phyloP scores from a whole-genome alignment of 805 yeast genomes.

The Yarrowia osloensis region DNA sequence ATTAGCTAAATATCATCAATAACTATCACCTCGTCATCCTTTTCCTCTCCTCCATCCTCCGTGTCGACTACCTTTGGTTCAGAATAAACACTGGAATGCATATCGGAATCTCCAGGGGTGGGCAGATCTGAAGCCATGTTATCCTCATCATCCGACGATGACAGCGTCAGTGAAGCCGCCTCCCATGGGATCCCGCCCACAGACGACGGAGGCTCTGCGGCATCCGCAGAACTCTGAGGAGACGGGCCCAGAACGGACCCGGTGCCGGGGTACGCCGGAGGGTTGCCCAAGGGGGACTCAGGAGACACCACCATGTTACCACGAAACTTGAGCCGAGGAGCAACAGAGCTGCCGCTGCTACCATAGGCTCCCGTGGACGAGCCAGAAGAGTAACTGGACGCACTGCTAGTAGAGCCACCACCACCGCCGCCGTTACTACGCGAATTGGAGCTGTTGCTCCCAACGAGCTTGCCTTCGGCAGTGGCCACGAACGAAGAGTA shows the following conservation, averaged over 20 bases:
- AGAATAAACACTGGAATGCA: slow-evolving; percentile 24
- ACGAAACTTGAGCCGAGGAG: slow-evolving; percentile 27
- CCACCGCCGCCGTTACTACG: slow-evolving; percentile 28
- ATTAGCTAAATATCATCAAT: slow-evolving; percentile 25
- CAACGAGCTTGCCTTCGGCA: slow-evolving; percentile 11
- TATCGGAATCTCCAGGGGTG: slow-evolving; percentile 24
- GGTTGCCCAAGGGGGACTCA: slow-evolving; percentile 10
- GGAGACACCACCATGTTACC: slow-evolving; percentile 11
- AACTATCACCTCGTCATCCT: slow-evolving; percentile 11
- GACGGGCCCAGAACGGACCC: slow-evolving; percentile 24
- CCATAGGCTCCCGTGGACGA: slow-evolving; percentile 12
- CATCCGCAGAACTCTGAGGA: slow-evolving; percentile 28
- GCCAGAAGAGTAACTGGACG: slow-evolving; percentile 22
- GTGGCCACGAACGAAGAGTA: slow-evolving; percentile 6
- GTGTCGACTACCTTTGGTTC: slow-evolving; percentile 5
- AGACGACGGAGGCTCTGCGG: slow-evolving; percentile 6
- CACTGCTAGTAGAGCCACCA: slow-evolving; percentile 27
- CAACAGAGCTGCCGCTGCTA: slow-evolving; percentile 7
- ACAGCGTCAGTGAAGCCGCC: slow-evolving; percentile 23
- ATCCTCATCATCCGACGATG: slow-evolving; percentile 19
- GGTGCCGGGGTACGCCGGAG: slow-evolving; percentile 24
- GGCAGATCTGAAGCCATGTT: slow-evolving; percentile 12
- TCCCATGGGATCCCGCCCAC: slow-evolving; percentile 23
- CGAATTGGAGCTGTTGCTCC: not conserved
- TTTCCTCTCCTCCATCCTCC: not conserved